A percentile compares a stretch with the other conserved stretches of the same genome.
These are phyloP conservation scores for Amaranthus cruentus DNA, from an alignment of 148 eudicot species.

Conservation along the genomic window DNA sequence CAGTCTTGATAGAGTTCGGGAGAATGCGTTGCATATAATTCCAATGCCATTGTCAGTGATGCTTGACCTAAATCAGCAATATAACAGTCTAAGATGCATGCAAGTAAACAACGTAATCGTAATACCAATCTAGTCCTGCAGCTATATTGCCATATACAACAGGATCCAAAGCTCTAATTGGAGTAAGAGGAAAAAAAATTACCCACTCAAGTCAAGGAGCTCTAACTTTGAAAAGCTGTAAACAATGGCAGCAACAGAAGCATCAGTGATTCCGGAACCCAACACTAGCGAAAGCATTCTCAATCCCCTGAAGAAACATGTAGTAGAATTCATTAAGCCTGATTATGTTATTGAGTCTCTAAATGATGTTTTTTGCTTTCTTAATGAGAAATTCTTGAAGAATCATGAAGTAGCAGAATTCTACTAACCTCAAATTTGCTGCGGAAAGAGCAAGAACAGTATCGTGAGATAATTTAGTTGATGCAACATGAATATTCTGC, in stretches of 20 bases:
- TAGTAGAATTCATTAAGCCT: background rate
- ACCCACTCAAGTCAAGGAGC: conserved; percentile 95
- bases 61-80: conserved; percentile 59
- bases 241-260: conserved; percentile 91
- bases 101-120: background rate
- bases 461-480: conserved; percentile 60
- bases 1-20: conserved; percentile 64
- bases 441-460: conserved; percentile 81
- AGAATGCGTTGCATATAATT: conserved; percentile 84
- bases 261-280: conserved; percentile 81
- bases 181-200: conserved; percentile 4
- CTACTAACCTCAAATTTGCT: conserved; percentile 71
- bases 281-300: conserved; percentile 80
- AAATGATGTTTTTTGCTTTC: background rate
- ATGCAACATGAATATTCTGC: conserved; percentile 81
- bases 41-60: conserved; percentile 92
- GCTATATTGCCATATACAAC: background rate
- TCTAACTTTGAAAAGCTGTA: conserved; percentile 79
- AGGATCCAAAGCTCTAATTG: background rate
- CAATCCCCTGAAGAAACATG: conserved; percentile 54
- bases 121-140: conserved; percentile 4
- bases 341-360: background rate
- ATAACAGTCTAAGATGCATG: background rate
- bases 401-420: background rate
- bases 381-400: background rate